Base-by-base conservation (phyloP, 345 rosid species). In the Cochlearia excelsa region DNA sequence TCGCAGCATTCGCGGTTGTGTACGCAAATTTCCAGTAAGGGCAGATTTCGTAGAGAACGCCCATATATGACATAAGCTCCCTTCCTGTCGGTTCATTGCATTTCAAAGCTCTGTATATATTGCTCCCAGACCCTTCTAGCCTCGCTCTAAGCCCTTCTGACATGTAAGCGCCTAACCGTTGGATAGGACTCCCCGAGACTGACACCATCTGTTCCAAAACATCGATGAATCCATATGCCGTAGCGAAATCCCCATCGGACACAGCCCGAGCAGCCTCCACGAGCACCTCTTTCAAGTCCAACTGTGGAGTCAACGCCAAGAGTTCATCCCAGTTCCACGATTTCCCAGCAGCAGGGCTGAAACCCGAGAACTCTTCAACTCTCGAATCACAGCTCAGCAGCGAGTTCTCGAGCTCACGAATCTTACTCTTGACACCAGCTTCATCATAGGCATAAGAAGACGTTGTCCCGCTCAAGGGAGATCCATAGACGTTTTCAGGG, bases 11-110 rank as follows among this genome's bases (percentile, higher is more conserved):
- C n/a, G 97, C 86, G 26, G 97, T 73, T 27, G 30, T 62, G 70
- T 93, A 93, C 1, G 97, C 99, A 49, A 89, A 93, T 74, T 74
- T 89, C 94, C 91, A 93, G 76, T 83, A 93, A 0, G 99, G 99
- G 52, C 99, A 89, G 40, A 87, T 75, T 59, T 59, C 74, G 68
- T 71, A 89, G 30, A 93, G 90, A 49, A 84, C 72, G 1, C 75
- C 55, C 99, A 93, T 93, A 80, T 89, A 93, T 61, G 95, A 81
- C 99, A 93, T 84, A 33, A 93, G 75, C 48, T 93, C 99, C 4
- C 88, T 73, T 71, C 99, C 84, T 26, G 87, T 71, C 4, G 99
- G 97, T 45, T 87, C 83, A 23, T 78, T 73, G 54, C 99, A 93
- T 55, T 84, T 89, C 74, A 93, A 75, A 52, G 90, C 80, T 74